Evolutionary conservation across 495 filamentous ascomycete genomes (phyloP).

Genomic region (Penicillium arizonense): DNA sequence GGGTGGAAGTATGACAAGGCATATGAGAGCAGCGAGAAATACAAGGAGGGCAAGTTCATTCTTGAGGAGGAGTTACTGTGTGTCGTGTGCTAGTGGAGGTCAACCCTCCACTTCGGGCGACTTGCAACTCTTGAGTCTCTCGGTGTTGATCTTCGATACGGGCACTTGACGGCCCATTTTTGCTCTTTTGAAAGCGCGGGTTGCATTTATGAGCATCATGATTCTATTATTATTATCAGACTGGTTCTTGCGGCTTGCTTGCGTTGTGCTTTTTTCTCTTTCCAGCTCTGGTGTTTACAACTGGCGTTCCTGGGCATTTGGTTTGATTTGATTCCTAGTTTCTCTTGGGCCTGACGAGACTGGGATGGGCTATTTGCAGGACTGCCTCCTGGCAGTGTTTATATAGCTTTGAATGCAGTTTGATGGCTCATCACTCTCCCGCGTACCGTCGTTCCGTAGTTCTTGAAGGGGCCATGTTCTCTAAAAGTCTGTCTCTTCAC

Average conservation of each 20-base stretch:
- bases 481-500: neutral
- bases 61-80: constrained; percentile 90
- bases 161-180: neutral
- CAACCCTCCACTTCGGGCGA: neutral
- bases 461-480: neutral
- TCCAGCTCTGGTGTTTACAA: constrained; percentile 16
- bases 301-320: constrained; percentile 46
- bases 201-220: constrained; percentile 3
- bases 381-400: neutral
- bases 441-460: neutral
- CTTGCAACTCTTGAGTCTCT: neutral
- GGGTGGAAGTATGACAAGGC: constrained; percentile 99
- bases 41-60: constrained; percentile 98
- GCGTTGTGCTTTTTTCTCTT: neutral
- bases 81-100: constrained; percentile 56
- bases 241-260: constrained; percentile 6
- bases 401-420: neutral
- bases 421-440: constrained; percentile 3
- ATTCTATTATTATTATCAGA: constrained; percentile 3
- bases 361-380: constrained; percentile 43
- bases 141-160: neutral
- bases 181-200: neutral
- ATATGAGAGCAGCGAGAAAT: constrained; percentile 87
- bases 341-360: neutral
- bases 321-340: constrained; percentile 55